Evolutionary conservation across 176 grass and related monocot genomes (phyloP), one percentile per base, ranked within the genome.

Genomic region (Phyllostachys edulis): DNA sequence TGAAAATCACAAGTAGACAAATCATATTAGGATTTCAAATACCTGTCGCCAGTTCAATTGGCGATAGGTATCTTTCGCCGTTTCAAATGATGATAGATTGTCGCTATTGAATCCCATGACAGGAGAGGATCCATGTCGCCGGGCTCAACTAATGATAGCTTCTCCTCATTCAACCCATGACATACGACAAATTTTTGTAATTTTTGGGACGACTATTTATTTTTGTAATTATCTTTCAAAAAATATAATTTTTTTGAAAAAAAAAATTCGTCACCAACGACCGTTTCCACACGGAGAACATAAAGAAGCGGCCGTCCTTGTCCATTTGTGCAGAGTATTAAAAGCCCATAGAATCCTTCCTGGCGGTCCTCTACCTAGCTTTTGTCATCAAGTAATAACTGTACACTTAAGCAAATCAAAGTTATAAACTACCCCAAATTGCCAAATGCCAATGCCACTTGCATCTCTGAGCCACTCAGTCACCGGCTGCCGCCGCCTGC

Each of bases 201-300:
- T n/a, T n/a, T n/a, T n/a, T n/a, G n/a, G n/a, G n/a, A n/a, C n/a
- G n/a, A n/a, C n/a, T n/a, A n/a, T n/a, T n/a, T n/a, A n/a, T n/a
- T n/a, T n/a, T n/a, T n/a, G n/a, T 1, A 1, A 29, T 1, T 29
- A 29, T 0, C 1, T 0, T 29, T 0, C 0, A 0, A 6, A 52
- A 10, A 18, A n/a, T n/a, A 6, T 16, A 16, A 16, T 51, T 1
- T 1, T 1, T 1, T 1, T 29, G 29, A n/a, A n/a, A n/a, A n/a
- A n/a, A n/a, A n/a, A 29, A 15, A 17, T 13, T 0, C 5, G 50
- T 55, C 52, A 56, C 18, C 54, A 2, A 9, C 21, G 54, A 9
- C 54, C 18, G 5, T 56, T n/a, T n/a, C 54, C 54, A n/a, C 54
- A n/a, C 54, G 7, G 7, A 2, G 5, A 54, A 7, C 51, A 7